These are phyloP conservation scores for Leonotis leonurus DNA, from an alignment of 257 asterid genomes.

Conservation along the genomic window DNA sequence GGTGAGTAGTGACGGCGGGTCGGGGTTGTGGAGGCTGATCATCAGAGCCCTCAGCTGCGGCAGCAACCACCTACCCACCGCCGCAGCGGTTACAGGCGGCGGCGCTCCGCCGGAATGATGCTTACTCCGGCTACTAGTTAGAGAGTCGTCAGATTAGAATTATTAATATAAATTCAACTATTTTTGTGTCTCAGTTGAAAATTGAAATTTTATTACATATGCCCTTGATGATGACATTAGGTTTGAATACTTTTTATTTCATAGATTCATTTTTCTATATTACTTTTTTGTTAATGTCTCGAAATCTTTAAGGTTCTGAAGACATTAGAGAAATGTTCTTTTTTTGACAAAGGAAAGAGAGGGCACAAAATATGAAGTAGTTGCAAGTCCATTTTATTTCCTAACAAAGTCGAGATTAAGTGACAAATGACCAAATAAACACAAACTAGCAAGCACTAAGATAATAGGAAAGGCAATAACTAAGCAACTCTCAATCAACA, in stretches of 20 bases:
- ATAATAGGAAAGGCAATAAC: not conserved
- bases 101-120: not conserved
- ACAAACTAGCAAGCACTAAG: not conserved
- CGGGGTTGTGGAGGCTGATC: conserved; percentile 43
- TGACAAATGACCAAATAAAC: not conserved
- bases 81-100: conserved; percentile 14
- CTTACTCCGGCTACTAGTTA: not conserved
- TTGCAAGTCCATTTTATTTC: not conserved
- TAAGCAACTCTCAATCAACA: not conserved
- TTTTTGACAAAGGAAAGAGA: not conserved
- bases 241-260: not conserved
- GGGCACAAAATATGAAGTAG: not conserved
- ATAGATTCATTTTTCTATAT: not conserved
- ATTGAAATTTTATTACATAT: not conserved
- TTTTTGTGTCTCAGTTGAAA: not conserved
- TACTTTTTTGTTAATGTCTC: not conserved
- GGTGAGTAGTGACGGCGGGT: conserved; percentile 13
- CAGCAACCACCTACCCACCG: conserved; percentile 14
- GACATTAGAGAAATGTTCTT: not conserved
- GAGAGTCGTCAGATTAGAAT: not conserved
- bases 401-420: not conserved
- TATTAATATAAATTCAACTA: not conserved
- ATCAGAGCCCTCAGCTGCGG: conserved; percentile 51
- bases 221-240: not conserved
- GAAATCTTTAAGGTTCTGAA: not conserved